A percentile compares a stretch with the other conserved stretches of the same genome.
These are phyloP conservation scores for Sphaerulina vaccinii DNA, from an alignment of 2,329 filamentous ascomycete genomes.

Conservation along the genomic window DNA sequence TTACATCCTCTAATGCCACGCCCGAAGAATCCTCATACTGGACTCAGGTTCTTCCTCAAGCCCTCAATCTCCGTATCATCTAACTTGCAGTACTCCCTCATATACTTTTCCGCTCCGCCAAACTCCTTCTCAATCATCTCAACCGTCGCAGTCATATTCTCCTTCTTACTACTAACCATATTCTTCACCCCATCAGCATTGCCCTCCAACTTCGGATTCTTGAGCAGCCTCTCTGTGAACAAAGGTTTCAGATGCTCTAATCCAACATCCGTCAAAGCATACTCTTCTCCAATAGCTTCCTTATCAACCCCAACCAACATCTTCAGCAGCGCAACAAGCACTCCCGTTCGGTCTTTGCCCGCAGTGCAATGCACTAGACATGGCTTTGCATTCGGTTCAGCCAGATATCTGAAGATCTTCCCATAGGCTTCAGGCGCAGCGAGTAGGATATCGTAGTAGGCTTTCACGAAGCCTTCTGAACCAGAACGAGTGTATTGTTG, in stretches of 20 bases:
- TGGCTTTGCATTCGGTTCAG: constrained; percentile 45
- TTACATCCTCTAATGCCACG: too few relatives aligned
- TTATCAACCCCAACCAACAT: constrained; percentile 62
- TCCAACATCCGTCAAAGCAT: constrained; percentile 64
- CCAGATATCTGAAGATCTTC: constrained; percentile 63
- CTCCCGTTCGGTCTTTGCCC: constrained; percentile 74
- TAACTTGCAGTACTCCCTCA: constrained; percentile 59
- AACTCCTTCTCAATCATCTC: constrained; percentile 59
- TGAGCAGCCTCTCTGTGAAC: constrained; percentile 54
- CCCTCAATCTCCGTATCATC: constrained; percentile 54
- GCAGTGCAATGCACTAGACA: constrained; percentile 71
- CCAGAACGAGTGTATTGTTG: constrained; percentile 59
- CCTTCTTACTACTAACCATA: constrained; percentile 47
- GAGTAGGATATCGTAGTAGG: constrained; percentile 62
- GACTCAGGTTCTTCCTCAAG: constrained; percentile 51
- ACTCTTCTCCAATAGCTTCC: constrained; percentile 64
- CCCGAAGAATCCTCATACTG: background rate
- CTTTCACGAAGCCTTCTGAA: constrained; percentile 59
- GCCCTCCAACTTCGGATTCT: constrained; percentile 51
- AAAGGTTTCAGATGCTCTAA: constrained; percentile 46
- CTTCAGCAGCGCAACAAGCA: constrained; percentile 66
- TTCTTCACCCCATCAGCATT: constrained; percentile 46
- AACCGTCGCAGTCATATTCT: constrained; percentile 53
- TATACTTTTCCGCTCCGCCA: constrained; percentile 64
- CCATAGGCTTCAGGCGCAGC: constrained; percentile 55